A percentile compares a stretch with the other conserved stretches of the same genome.
phyloP scores from a whole-genome alignment of 2,329 filamentous ascomycete species.

The Endothia cerciana region DNA sequence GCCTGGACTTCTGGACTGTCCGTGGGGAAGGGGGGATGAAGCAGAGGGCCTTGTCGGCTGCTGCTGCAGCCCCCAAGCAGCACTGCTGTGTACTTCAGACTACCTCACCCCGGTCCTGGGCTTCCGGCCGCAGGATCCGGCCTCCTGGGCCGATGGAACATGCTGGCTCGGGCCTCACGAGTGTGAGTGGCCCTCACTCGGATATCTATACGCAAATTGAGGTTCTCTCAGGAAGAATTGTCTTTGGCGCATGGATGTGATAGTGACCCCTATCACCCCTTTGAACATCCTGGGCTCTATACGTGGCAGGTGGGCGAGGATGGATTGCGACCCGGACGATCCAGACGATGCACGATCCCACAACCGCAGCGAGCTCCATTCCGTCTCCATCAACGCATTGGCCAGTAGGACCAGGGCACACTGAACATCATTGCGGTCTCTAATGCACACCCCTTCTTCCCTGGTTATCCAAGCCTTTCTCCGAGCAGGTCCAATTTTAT shows the following conservation, averaged over 20 bases:
- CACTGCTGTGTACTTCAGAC: neutral
- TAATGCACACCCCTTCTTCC: constrained; percentile 11
- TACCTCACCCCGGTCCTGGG: constrained; percentile 3
- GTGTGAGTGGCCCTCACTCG: neutral
- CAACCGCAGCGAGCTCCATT: neutral
- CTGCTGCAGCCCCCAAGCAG: constrained; percentile 10
- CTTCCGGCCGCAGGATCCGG: constrained; percentile 3
- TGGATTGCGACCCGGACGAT: neutral
- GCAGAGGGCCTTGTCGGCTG: constrained; percentile 13
- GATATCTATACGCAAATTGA: neutral
- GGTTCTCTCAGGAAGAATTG: neutral
- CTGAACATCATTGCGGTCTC: constrained; percentile 20
- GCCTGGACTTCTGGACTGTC: constrained; percentile 1
- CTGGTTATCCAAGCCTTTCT: constrained; percentile 7
- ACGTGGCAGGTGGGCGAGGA: constrained; percentile 3
- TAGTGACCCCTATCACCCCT: neutral
- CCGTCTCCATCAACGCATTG: constrained; percentile 11
- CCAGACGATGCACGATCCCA: neutral
- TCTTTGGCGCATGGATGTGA: neutral
- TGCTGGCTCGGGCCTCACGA: constrained; percentile 7
- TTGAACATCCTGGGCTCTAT: neutral
- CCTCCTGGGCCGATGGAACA: constrained; percentile 15
- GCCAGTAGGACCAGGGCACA: constrained; percentile 14
- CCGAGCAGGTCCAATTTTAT: neutral
- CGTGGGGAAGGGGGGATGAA: neutral